phyloP scores from a whole-genome alignment of 2,329 filamentous ascomycete genomes.

The Cercospora sojina region DNA sequence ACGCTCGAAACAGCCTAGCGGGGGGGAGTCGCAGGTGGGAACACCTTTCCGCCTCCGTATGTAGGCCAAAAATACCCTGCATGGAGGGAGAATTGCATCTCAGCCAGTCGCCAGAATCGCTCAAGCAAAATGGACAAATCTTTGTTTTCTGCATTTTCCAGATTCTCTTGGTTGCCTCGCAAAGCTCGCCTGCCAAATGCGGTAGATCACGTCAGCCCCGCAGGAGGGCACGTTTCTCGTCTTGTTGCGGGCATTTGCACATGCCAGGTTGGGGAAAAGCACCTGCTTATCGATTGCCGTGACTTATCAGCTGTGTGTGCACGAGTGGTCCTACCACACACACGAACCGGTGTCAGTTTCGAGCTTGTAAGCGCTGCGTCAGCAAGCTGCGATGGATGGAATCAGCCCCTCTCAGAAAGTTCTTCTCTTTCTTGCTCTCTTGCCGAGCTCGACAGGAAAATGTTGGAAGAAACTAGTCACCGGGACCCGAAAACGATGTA shows the following conservation, averaged over 20 bases:
- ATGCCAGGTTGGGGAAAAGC: neutral
- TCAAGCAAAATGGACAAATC: neutral
- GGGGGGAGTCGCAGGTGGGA: neutral
- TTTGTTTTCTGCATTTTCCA: neutral
- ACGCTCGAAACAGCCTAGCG: neutral
- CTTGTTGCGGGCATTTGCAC: neutral
- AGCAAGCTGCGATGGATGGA: neutral
- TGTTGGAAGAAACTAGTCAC: neutral
- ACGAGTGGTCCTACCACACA: neutral
- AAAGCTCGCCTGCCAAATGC: neutral
- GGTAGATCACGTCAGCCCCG: neutral
- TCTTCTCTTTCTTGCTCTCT: neutral
- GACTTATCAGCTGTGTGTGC: neutral
- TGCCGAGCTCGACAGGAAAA: neutral
- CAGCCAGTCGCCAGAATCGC: neutral
- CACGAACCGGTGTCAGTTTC: neutral
- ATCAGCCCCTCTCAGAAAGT: neutral
- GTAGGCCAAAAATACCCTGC: neutral
- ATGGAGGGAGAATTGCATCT: neutral
- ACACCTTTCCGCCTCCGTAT: neutral
- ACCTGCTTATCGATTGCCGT: neutral
- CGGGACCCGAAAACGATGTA: too few species aligned
- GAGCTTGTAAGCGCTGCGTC: neutral
- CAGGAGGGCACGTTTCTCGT: neutral
- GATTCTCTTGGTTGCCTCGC: neutral